phyloP scores from a whole-genome alignment of 192 early-diverging fungal genomes.

The Geosiphon pyriformis region DNA sequence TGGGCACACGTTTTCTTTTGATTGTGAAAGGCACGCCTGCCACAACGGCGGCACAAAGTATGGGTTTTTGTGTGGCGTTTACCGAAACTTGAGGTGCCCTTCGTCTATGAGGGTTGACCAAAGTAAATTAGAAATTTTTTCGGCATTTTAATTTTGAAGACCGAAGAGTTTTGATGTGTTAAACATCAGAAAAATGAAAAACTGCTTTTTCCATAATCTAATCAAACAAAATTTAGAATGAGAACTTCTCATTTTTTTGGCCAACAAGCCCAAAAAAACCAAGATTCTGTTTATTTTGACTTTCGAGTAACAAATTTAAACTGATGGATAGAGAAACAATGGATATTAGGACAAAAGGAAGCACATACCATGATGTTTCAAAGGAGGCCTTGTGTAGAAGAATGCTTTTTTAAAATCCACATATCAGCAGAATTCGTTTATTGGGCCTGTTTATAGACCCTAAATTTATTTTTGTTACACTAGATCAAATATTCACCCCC shows the following conservation, averaged over 20 bases:
- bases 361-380: not conserved
- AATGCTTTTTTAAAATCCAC: too few species aligned
- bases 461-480: too few species aligned
- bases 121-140: not conserved
- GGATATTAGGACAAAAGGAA: not conserved
- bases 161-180: too few species aligned
- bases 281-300: not conserved
- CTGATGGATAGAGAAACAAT: not conserved
- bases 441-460: too few species aligned
- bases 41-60: slow-evolving; percentile 97
- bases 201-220: not conserved
- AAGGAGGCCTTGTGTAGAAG: too few species aligned
- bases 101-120: slow-evolving; percentile 56
- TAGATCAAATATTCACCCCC: too few species aligned
- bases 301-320: not conserved
- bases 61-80: slow-evolving; percentile 99
- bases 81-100: slow-evolving; percentile 99
- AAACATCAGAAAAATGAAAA: not conserved
- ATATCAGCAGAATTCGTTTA: too few species aligned
- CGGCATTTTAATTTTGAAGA: too few species aligned
- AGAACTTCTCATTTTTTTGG: not conserved
- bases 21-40: slow-evolving; percentile 96
- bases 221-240: not conserved
- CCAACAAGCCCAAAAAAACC: not conserved
- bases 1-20: slow-evolving; percentile 99